Base-by-base conservation (phyloP, 2,329 filamentous ascomycete species). In the Coniochaeta prunicola region DNA sequence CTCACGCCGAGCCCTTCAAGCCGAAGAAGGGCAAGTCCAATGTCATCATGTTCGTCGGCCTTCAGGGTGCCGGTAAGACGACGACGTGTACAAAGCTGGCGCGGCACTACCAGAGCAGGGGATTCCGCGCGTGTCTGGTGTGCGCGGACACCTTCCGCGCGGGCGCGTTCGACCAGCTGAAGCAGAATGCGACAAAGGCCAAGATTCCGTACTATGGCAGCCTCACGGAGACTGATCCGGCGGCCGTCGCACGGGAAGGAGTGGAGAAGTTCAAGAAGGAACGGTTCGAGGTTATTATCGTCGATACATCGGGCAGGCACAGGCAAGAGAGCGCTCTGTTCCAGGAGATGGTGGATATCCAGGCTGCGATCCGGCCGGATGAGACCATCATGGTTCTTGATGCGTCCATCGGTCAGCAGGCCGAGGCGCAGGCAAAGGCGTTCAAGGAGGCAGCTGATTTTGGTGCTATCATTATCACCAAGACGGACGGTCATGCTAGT, bases 211-310 rank as follows among this genome's bases (percentile, higher is more conserved):
- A 99, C 81, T 99, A 96, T 72, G 94, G 94, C 68, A 96, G 91
- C 59, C 80, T 99, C 64, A 99, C 93, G 2, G 92, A 99, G 77
- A 97, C 92, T 8, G 94, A 99, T 70, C 94, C 94, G 0, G 92
- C 93, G 0, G 87, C 92, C 6, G 94, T 99, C 19, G 93, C 94
- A 0, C 84, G 86, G n/a, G 92, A 97, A 66, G 94, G 94, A 76
- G 94, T 99, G 33, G 92, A 96, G 53, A 96, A 97, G 76, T 99
- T 99, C 81, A 97, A 96, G 79, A 97, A 97, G 80, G 94, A 99
- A 77, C 85, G 87, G 54, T 99, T 99, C 71, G 94, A 99, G 74
- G 88, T 99, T 65, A 99, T 99, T 68, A 97, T 99, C 62, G 94
- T 99, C 58, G 94, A 99, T 77, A 99, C 94, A 0, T 96, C 91